Conservation (phyloP, 257 asterid species). For the Marsdenia floribunda region DNA sequence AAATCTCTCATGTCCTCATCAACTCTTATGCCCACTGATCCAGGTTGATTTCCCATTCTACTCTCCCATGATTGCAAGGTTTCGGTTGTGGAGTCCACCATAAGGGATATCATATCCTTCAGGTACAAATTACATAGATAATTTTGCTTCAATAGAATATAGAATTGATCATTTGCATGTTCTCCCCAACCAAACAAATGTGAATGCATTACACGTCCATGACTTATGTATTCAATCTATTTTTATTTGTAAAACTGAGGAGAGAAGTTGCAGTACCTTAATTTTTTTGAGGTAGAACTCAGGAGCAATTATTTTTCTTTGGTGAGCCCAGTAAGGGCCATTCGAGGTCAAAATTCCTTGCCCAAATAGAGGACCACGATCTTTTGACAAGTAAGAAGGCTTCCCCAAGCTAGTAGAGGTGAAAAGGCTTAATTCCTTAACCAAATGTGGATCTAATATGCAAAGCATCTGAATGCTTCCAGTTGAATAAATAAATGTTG, state of each 20-base stretch:
- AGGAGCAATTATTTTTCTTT: constrained; percentile 63
- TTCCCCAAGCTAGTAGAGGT: constrained; percentile 56
- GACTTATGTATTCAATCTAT: neutral
- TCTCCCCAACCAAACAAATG: neutral
- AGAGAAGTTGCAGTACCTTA: constrained; percentile 36
- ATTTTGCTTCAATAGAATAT: neutral
- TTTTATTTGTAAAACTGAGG: neutral
- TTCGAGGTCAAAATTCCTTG: constrained; percentile 65
- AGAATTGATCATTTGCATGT: neutral
- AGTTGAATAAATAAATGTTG: constrained; percentile 44
- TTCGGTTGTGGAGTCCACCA: constrained; percentile 50
- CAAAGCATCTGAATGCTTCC: constrained; percentile 55
- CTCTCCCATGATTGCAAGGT: constrained; percentile 54
- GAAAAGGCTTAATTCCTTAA: constrained; percentile 44
- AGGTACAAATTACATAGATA: neutral
- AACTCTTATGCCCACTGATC: constrained; percentile 33
- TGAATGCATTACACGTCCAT: neutral
- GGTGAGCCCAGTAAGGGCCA: constrained; percentile 64
- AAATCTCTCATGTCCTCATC: constrained; percentile 56
- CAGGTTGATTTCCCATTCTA: constrained; percentile 23
- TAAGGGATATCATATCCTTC: constrained; percentile 52
- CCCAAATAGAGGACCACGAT: constrained; percentile 65
- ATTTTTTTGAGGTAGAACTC: constrained; percentile 58
- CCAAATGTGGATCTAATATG: constrained; percentile 44
- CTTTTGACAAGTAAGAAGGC: constrained; percentile 56